Conservation (phyloP, 225 moss, liverwort and hornwort species). For the Pseudoscleropodium purum region DNA sequence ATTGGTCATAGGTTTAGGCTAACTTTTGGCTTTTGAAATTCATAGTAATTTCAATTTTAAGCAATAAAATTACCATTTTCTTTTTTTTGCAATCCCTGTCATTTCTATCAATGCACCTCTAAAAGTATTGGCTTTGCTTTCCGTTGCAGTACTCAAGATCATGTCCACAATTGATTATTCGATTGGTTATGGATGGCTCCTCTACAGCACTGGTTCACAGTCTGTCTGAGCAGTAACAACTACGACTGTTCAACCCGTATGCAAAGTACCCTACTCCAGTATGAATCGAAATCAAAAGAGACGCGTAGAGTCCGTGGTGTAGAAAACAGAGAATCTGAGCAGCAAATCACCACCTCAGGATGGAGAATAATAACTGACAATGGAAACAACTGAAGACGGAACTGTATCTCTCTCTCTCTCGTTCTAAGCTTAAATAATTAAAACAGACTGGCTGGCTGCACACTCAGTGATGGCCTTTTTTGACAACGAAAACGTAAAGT, state of each 20-base stretch:
- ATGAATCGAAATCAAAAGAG: neutral
- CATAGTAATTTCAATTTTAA: too few species aligned
- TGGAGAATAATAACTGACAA: neutral
- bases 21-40: too few species aligned
- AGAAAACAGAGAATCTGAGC: neutral
- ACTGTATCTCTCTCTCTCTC: neutral
- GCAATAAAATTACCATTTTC: too few species aligned
- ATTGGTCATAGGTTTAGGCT: too few species aligned
- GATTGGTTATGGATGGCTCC: too few species aligned
- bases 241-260: too few species aligned
- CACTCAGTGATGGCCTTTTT: neutral
- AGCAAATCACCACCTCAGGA: neutral
- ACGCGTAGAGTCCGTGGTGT: neutral
- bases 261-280: neutral
- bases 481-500: neutral
- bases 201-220: neutral
- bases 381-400: neutral
- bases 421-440: neutral
- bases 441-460: neutral
- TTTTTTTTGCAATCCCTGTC: too few species aligned
- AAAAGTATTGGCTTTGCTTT: too few species aligned
- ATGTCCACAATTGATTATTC: too few species aligned
- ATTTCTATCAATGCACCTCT: too few species aligned
- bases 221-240: neutral
- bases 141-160: too few species aligned